These are phyloP conservation scores for Paramecium pentaurelia DNA, from an alignment of 73 alveolate species.

Conservation along the genomic window DNA sequence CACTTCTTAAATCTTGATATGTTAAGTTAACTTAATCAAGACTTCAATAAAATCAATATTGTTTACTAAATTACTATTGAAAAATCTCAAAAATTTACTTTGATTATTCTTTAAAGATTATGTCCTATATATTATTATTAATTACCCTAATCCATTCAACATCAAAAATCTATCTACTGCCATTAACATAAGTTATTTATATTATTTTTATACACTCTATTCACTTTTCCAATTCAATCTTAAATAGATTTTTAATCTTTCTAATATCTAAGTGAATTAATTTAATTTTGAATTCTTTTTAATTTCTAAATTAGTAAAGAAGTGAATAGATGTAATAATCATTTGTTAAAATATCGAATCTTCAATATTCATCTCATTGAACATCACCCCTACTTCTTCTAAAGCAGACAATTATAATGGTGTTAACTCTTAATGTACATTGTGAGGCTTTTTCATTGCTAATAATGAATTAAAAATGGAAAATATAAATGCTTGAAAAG, in stretches of 20 bases:
- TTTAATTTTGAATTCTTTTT: not conserved
- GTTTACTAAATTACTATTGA: not conserved
- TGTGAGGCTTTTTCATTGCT: not conserved
- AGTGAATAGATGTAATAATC: not conserved
- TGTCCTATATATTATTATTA: not conserved
- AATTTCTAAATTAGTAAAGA: not conserved
- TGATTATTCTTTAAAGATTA: not conserved
- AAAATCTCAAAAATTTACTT: not conserved
- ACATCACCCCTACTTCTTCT: slow-evolving; percentile 20
- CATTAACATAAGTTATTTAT: not conserved
- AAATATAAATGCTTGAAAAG: not conserved
- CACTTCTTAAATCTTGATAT: not conserved
- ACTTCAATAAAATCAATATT: not conserved
- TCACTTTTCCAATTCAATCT: not conserved
- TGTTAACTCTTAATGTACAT: not conserved
- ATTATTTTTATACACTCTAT: not conserved
- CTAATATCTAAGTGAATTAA: not conserved
- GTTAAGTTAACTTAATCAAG: not conserved
- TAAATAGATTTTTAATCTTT: not conserved
- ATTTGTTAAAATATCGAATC: not conserved
- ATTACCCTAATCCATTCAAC: not conserved
- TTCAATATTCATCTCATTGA: not conserved
- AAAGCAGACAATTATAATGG: not conserved
- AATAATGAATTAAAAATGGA: not conserved
- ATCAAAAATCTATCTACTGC: not conserved